Evolutionary conservation across 306 rosid species (phyloP).

Genomic region (Pueraria montana): DNA sequence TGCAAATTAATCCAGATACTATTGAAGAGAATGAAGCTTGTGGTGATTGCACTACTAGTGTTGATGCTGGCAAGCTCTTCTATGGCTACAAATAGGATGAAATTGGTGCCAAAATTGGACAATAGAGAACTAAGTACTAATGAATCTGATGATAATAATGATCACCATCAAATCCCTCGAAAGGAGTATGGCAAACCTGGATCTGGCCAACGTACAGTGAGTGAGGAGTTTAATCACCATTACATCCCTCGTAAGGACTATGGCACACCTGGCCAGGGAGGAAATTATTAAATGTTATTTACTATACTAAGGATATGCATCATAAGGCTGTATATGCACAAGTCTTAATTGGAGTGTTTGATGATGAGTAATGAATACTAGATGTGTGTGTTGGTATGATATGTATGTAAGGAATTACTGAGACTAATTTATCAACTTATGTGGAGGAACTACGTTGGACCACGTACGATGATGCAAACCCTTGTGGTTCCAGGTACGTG

Average conservation of each 20-base stretch:
- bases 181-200: constrained; percentile 35
- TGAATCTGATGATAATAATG: constrained; percentile 9
- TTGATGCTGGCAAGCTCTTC: constrained; percentile 40
- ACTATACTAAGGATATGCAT: background rate
- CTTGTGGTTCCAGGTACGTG: background rate
- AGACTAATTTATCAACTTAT: background rate
- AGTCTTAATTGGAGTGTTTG: background rate
- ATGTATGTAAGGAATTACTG: background rate
- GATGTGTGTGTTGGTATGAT: background rate
- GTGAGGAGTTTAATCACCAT: constrained; percentile 47
- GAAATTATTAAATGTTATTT: background rate
- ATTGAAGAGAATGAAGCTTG: constrained; percentile 29
- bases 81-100: constrained; percentile 5
- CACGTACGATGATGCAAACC: background rate
- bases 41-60: constrained; percentile 39
- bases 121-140: background rate
- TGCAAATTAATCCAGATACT: background rate
- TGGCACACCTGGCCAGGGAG: constrained; percentile 9
- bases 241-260: constrained; percentile 43
- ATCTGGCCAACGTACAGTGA: background rate
- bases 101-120: background rate
- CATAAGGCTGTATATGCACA: background rate
- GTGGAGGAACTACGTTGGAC: background rate
- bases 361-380: background rate
- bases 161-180: constrained; percentile 43